phyloP scores from a whole-genome alignment of 306 rosid species.

The Rosa lucieae region DNA sequence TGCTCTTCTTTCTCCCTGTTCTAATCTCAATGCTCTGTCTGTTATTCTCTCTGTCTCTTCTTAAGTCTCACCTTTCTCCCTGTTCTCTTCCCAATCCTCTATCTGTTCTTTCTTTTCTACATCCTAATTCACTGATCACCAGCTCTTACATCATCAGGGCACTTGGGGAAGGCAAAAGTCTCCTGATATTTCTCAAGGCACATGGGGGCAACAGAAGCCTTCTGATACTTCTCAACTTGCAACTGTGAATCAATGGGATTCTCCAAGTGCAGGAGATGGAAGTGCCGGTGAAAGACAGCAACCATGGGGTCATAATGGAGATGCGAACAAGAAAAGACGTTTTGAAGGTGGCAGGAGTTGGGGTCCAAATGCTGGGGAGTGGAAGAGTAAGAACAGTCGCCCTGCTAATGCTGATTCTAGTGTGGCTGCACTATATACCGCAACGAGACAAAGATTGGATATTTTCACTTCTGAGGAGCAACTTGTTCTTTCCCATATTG shows the following conservation, averaged over 20 bases:
- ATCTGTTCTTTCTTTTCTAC: too few relatives aligned
- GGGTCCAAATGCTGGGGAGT: constrained; percentile 64
- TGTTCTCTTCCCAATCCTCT: too few relatives aligned
- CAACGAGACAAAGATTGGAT: constrained; percentile 60
- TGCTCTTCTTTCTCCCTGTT: too few relatives aligned
- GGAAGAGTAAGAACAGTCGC: constrained; percentile 55
- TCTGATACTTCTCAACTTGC: constrained; percentile 20
- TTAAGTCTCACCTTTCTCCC: too few relatives aligned
- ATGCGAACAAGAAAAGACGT: constrained; percentile 48
- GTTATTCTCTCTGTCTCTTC: too few relatives aligned
- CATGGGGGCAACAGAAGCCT: constrained; percentile 26
- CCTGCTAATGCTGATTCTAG: constrained; percentile 41
- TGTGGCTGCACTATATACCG: constrained; percentile 31
- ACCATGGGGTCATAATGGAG: constrained; percentile 59
- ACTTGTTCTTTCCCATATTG: constrained; percentile 54
- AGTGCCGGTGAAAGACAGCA: constrained; percentile 33
- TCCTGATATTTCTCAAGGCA: constrained; percentile 17
- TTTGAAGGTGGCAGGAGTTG: constrained; percentile 66
- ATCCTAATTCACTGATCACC: too few relatives aligned
- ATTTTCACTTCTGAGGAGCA: constrained; percentile 77
- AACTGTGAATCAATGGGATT: constrained; percentile 56
- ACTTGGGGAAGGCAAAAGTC: constrained; percentile 17
- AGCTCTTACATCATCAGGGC: constrained; percentile 17
- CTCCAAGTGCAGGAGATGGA: constrained; percentile 40
- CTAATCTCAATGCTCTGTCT: neutral